Base-by-base conservation (phyloP, 2,329 filamentous ascomycete species). In the Aspergillus sp. region DNA sequence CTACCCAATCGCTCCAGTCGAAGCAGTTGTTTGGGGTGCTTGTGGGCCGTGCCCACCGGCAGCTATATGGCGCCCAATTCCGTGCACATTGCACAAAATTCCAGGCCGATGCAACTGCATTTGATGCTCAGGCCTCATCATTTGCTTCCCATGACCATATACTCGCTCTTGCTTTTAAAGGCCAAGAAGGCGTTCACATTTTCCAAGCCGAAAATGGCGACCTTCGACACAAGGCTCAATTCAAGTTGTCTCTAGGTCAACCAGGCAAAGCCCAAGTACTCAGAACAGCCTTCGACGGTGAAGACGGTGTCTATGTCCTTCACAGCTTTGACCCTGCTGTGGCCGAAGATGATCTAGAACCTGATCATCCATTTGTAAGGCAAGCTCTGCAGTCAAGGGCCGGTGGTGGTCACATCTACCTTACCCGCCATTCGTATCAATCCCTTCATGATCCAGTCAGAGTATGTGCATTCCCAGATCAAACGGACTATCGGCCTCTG, bases 41-140 rank as follows among this genome's bases (percentile, higher is more conserved):
- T 6, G 69, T 70, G 22, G 61, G 60, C 32, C 65, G 72, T 16
- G 71, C 76, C 9, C 64, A 65, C 11, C 61, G 63, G 32, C 68
- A 75, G 55, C 62, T 80, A 7, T 75, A 72, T 56, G 75, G 77
- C 6, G 73, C 73, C 1, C 70, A 75, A 52, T 72, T 72, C 57
- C 58, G 71, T 55, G 70, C 73, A 12, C 64, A 72, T 24, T 65
- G 69, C 59, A 71, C 65, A 18, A 63, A 67, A 14, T 71, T 74
- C 54, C 62, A 61, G 2, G 71, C 73, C 36, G 63, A 63, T 10
- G 62, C 57, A 24, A 63, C 67, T 18, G 55, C 57, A 14, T 69
- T 78, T 16, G 69, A 78, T 57, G 63, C 66, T 4, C 65, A 63
- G 12, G 76, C 77, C 26, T 79, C 74, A 6, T 65, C 67, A 6